Evolutionary conservation across 2,329 filamentous ascomycete species (phyloP), one percentile per base, ranked within the genome.

Genomic region (Diaporthe eres): DNA sequence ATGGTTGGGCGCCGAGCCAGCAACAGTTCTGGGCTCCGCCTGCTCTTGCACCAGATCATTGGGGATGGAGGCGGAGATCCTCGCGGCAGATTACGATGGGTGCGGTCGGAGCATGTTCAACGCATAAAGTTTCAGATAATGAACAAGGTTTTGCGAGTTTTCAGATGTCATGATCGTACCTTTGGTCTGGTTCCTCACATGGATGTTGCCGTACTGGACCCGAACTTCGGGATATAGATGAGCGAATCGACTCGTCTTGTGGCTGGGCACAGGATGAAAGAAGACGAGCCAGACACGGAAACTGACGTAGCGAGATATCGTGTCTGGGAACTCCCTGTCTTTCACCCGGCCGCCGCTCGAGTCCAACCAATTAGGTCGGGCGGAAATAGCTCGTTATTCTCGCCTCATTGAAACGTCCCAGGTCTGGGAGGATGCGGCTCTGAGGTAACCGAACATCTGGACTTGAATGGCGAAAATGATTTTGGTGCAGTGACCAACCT

Each of bases 61-160:
- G 12, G 22, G 28, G 61, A 49, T 31, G 22, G 31, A 53, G 19
- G 44, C 53, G 63, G 63, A 68, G 63, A 39, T 68, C 10, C 25
- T 53, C 63, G 12, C 47, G 44, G 63, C 63, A 68, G 63, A 68
- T 53, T 39, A 25, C 63, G 63, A 53, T 53, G 47, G 31, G 0
- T 39, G 31, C 9, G 22, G 31, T 37, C 63, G 31, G 63, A 25
- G 47, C 31, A 37, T 53, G 22, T 53, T 68, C 44, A n/a, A 68
- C 31, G 63, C 63, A 68, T 68, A 51, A 67, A 25, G 63, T 67
- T 67, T 67, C 63, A 67, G 44, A 53, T 51, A 67, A 67, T 37
- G 44, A 39, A 68, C 63, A 68, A 68, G 63, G 63, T 68, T 53
- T 51, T 9, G 63, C 9, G 47, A 68, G 47, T 68, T 51, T 68